These are phyloP conservation scores for Nigrospora sphaerica DNA, from an alignment of 2,329 filamentous ascomycete species.

Conservation along the genomic window DNA sequence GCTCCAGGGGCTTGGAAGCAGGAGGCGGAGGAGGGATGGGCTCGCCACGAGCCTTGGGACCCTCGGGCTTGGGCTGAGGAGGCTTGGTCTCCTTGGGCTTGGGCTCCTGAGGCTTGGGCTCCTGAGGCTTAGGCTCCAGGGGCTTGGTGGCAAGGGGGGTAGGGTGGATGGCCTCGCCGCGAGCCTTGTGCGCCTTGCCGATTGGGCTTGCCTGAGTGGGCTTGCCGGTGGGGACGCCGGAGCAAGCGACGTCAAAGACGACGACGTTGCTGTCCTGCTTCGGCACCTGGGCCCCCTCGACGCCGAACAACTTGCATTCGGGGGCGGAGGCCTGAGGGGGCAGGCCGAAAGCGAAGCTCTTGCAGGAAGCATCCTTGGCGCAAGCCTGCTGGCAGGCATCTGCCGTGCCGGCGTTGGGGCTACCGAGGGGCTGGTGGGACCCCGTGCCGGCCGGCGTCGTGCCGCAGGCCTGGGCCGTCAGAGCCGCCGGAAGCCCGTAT, in stretches of 20 bases:
- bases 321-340: slow-evolving; percentile 1
- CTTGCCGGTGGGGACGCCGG: slow-evolving; percentile 2
- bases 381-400: slow-evolving; percentile 3
- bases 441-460: not conserved
- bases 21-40: not conserved
- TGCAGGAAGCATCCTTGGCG: slow-evolving; percentile 1
- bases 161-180: not conserved
- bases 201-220: slow-evolving; percentile 3
- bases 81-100: no score
- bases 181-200: not conserved
- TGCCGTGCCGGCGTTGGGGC: not conserved
- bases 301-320: slow-evolving; percentile 6
- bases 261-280: slow-evolving; percentile 4
- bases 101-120: not conserved
- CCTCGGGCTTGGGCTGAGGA: not conserved
- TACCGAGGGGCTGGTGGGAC: not conserved
- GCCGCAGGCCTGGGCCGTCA: not conserved
- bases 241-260: slow-evolving; percentile 6
- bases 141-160: not conserved
- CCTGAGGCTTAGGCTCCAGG: not conserved
- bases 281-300: slow-evolving; percentile 5
- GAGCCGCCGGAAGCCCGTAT: not conserved
- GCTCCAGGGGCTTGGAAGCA: not conserved
- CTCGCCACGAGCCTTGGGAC: not conserved
- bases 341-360: slow-evolving; percentile 6